A percentile compares a stretch with the other conserved stretches of the same genome.
phyloP scores from a whole-genome alignment of 1,284 basidiomycete genomes.

The Ustilago loliicola region DNA sequence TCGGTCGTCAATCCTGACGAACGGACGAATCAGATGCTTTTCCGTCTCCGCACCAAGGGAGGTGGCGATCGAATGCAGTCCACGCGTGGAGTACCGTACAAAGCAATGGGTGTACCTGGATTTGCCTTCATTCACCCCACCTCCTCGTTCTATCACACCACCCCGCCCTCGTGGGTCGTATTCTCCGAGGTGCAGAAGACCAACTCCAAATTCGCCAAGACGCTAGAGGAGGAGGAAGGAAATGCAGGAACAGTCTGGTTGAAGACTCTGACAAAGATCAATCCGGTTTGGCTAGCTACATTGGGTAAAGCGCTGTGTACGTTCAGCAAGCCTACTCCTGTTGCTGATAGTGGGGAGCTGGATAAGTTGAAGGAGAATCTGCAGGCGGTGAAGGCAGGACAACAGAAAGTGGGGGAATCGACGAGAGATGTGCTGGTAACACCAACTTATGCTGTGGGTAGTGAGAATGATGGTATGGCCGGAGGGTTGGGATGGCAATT shows the following conservation, averaged over 20 bases:
- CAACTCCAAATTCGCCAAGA: slow-evolving; percentile 68
- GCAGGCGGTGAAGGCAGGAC: slow-evolving; percentile 37
- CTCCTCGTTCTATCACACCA: slow-evolving; percentile 79
- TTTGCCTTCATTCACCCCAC: slow-evolving; percentile 95
- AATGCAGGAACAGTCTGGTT: slow-evolving; percentile 54
- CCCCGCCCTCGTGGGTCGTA: slow-evolving; percentile 87
- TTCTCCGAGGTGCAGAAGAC: slow-evolving; percentile 77
- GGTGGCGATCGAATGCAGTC: slow-evolving; percentile 79
- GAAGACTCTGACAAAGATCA: slow-evolving; percentile 74
- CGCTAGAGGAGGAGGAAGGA: slow-evolving; percentile 14
- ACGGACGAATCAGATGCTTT: slow-evolving; percentile 41
- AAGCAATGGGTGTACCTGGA: slow-evolving; percentile 79
- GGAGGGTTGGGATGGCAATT: slow-evolving; percentile 65
- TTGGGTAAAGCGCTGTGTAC: slow-evolving; percentile 86
- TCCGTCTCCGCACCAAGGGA: slow-evolving; percentile 60
- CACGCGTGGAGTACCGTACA: slow-evolving; percentile 85
- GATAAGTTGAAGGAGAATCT: slow-evolving; percentile 26
- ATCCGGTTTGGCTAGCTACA: slow-evolving; percentile 87
- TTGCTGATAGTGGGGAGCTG: slow-evolving; percentile 20
- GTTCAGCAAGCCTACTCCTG: slow-evolving; percentile 80
- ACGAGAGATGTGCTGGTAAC: slow-evolving; percentile 57
- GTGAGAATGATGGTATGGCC: slow-evolving; percentile 55
- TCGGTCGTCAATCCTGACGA: slow-evolving; percentile 32
- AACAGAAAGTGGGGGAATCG: slow-evolving; percentile 14
- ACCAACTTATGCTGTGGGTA: slow-evolving; percentile 65